Percentiles rank a stretch among this genome's conserved stretches.
Conservation (phyloP, 106 monocot species). For the Dendrobium officinale region DNA sequence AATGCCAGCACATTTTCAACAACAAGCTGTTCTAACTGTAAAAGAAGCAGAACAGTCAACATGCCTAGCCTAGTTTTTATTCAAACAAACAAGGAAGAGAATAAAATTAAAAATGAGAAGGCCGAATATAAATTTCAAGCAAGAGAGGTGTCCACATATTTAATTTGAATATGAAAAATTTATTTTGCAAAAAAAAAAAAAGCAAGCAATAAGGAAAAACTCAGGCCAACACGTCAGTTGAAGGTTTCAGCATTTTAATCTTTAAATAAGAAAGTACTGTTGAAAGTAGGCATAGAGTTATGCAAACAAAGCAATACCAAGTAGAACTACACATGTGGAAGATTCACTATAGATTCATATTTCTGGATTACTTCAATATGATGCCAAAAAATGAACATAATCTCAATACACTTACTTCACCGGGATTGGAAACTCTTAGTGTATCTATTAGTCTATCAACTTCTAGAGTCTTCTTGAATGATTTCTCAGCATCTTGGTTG, state of each 20-base stretch:
- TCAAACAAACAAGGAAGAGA: background rate
- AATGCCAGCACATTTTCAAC: slow-evolving; percentile 86
- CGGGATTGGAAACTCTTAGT: slow-evolving; percentile 59
- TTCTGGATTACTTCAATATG: background rate
- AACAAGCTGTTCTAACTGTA: slow-evolving; percentile 80
- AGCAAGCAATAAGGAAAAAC: background rate
- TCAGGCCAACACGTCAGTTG: background rate
- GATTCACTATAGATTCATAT: background rate
- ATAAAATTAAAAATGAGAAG: background rate
- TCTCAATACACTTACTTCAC: slow-evolving; percentile 56
- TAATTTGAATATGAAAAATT: background rate
- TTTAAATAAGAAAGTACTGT: background rate
- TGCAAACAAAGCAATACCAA: background rate
- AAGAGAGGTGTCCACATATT: background rate
- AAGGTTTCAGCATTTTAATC: background rate
- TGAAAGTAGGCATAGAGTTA: background rate
- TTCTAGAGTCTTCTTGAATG: slow-evolving; percentile 85
- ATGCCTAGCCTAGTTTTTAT: background rate
- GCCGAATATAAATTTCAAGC: background rate
- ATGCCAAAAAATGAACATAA: background rate
- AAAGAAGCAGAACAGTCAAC: background rate
- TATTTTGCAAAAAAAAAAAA: background rate
- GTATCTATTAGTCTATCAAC: slow-evolving; percentile 77
- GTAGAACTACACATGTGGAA: background rate
- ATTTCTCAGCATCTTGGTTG: slow-evolving; percentile 75